Base-by-base conservation (phyloP, 2,329 filamentous ascomycete species). In the Colletotrichum sp. region DNA sequence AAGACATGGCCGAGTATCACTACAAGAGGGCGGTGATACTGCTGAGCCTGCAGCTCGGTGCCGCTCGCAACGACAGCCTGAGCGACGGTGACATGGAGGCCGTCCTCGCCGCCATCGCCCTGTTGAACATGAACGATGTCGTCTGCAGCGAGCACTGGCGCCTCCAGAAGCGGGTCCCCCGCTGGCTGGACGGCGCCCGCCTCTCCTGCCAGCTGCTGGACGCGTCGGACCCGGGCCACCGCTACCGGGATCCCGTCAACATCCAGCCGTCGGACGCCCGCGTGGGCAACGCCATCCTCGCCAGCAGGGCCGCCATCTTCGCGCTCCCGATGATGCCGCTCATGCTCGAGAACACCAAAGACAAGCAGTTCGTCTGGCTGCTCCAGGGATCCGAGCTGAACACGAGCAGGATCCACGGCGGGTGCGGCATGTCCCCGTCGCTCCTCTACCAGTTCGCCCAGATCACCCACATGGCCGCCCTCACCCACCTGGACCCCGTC, bases 341-440 rank as follows among this genome's bases (percentile, higher is more conserved):
- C 3, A 78, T 81, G 18, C 28, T 76, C 3, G 79, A 80, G 4
- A 73, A 77, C 10, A 78, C 78, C 3, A 81, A 85, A 65, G 75
- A 81, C 2, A 74, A 78, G 4, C 80, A 84, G 28, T 86, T 86
- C 64, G 82, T 80, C 9, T 86, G 85, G 83, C 80, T 86, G 10
- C 79, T 85, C 1, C 85, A 86, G 56, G 85, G 84, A 4, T 81
- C 81, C 1, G 78, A 81, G 38, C 76, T 72, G 21, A 83, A 85
- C 13, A 81, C 83, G 76, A 82, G 81, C 38, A 80, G 85, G 67
- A 84, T 86, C 5, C 85, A 86, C 61, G 85, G 85, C 10, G 85
- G 84, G 0, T 86, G 85, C 62, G 85, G 85, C 12, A 86, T 86
- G 71, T 86, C 85, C 0, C 85, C 84, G 67, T 84, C 82, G 55